Base-by-base conservation (phyloP, 106 monocot genomes). In the Dendrobium nobile region DNA sequence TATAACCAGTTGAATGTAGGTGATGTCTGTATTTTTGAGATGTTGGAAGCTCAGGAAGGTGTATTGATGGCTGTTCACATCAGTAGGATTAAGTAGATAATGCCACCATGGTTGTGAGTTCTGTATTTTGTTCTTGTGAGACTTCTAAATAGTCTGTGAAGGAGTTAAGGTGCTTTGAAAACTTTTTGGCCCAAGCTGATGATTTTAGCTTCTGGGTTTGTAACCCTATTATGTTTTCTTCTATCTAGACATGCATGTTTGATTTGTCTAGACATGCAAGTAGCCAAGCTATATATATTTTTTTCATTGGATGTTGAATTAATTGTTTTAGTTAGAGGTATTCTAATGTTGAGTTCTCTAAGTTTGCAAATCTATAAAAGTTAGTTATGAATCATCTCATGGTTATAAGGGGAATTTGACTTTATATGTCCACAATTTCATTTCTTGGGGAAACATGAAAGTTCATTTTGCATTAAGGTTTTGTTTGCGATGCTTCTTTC, bases 1-100 rank as follows among this genome's bases (percentile, higher is more conserved):
- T 78, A 85, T 27, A 81, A 85, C 54, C 54, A 73, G 3, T 24
- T 85, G 27, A 59, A 78, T 31, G 77, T 54, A n/a, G 85, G 81
- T 7, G 85, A 85, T 78, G 42, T 77, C 26, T 85, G 85, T 31
- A 45, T 85, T 40, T 85, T 85, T 54, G 72, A 81, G 45, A 33
- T 81, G 27, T 13, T 74, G 27, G 27, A 67, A 33, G 47, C 27
- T 1, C 13, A 27, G 1, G 6, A 47, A 16, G 19, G 26, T 3
- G 37, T 81, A 3, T 6, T 37, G 42, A 56, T 85, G 47, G 61
- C 24, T 8, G 85, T 85, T 65, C 48, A 77, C 44, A 84, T 80
- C 74, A 40, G 11, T 18, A 22, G 67, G 67, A 18, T 11, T 67
- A 22, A 67, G 56, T 8, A 58, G 56, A 13, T 13, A 16, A 11